Percentiles rank a stretch among this genome's conserved stretches.
These are phyloP conservation scores for Aspergillus persii DNA, from an alignment of 2,329 filamentous ascomycete species.

Conservation along the genomic window DNA sequence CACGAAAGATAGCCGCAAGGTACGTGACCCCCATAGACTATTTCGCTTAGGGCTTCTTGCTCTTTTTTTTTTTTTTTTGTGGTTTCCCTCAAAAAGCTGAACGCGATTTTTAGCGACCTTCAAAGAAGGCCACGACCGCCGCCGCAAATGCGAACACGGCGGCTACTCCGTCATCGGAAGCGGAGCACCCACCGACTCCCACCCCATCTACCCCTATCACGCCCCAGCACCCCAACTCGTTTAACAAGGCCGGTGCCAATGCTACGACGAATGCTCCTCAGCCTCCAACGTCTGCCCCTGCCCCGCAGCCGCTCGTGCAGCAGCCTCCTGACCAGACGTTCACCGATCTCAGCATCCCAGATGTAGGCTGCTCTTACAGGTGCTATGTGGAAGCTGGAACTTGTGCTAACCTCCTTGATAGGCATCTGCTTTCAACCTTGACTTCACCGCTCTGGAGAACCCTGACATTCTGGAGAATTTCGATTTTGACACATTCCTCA, in stretches of 20 bases:
- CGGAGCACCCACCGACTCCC: conserved; percentile 47
- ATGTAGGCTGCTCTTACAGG: conserved; percentile 30
- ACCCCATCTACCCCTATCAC: conserved; percentile 51
- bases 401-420: conserved; percentile 21
- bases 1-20: conserved; percentile 53
- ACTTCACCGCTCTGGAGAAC: conserved; percentile 47
- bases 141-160: conserved; percentile 38
- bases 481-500: conserved; percentile 66
- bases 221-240: conserved; percentile 46
- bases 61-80: conserved; percentile 1
- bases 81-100: conserved; percentile 15
- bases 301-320: conserved; percentile 35
- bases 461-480: conserved; percentile 54
- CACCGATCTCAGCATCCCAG: conserved; percentile 35
- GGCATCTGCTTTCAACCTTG: conserved; percentile 38
- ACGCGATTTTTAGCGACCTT: conserved; percentile 33
- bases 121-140: conserved; percentile 43
- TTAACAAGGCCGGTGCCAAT: conserved; percentile 41
- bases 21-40: conserved; percentile 27
- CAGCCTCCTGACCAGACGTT: conserved; percentile 36
- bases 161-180: conserved; percentile 46
- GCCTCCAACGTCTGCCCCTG: conserved; percentile 36
- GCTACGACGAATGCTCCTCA: conserved; percentile 31
- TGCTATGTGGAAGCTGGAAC: not conserved
- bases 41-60: not conserved